Evolutionary conservation across 176 grass and related monocot genomes (phyloP).

Genomic region (Oropetium thomaeum): DNA sequence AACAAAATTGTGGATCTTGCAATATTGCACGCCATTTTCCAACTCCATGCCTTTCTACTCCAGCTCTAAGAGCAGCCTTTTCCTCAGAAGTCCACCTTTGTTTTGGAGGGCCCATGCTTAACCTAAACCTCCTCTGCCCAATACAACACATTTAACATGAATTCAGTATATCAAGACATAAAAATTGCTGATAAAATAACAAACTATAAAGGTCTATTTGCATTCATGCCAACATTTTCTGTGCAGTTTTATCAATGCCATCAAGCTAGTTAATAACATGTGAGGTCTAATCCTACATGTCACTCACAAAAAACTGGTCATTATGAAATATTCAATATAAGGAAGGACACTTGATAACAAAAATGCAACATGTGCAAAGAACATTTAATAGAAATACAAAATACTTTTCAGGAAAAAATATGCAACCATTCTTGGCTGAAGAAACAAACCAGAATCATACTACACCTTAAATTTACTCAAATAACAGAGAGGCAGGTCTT

Average conservation of each 20-base stretch:
- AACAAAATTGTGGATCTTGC: constrained; percentile 65
- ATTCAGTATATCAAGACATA: constrained; percentile 10
- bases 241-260: background rate
- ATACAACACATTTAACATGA: background rate
- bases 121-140: background rate
- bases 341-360: background rate
- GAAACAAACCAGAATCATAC: background rate
- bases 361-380: constrained; percentile 12
- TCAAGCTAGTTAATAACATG: background rate
- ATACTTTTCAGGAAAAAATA: too few relatives aligned
- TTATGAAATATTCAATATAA: constrained; percentile 13
- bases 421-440: constrained; percentile 12
- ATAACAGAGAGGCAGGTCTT: background rate
- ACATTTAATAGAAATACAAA: background rate
- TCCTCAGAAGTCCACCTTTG: constrained; percentile 76
- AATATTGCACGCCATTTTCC: constrained; percentile 83
- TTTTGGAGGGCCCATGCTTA: constrained; percentile 70
- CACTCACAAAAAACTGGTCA: background rate
- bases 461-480: constrained; percentile 3
- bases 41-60: constrained; percentile 73
- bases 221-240: background rate
- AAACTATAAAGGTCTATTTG: background rate
- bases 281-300: too few relatives aligned
- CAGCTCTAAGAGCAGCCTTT: constrained; percentile 76
- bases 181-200: background rate